A percentile compares a stretch with the other conserved stretches of the same genome.
phyloP scores from a whole-genome alignment of 2,329 filamentous ascomycete genomes.

The Colletotrichum theobromicola region DNA sequence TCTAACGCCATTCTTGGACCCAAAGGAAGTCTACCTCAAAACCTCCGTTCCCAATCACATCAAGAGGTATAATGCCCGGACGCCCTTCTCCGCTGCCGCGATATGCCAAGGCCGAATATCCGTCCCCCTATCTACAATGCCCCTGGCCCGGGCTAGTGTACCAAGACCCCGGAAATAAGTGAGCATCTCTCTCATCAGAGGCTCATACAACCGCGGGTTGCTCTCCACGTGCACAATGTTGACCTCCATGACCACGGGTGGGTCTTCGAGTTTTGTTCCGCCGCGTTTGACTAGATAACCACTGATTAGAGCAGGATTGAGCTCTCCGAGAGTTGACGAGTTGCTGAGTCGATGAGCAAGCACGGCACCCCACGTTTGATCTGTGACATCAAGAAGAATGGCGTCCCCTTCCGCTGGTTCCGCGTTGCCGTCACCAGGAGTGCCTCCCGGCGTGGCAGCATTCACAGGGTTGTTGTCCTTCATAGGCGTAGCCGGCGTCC shows the following conservation, averaged over 20 bases:
- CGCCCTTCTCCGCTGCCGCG: slow-evolving; percentile 72
- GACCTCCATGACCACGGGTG: slow-evolving; percentile 66
- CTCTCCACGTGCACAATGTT: slow-evolving; percentile 66
- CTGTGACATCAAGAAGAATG: slow-evolving; percentile 72
- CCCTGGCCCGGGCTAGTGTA: slow-evolving; percentile 71
- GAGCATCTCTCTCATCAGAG: slow-evolving; percentile 73
- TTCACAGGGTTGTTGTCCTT: slow-evolving; percentile 36
- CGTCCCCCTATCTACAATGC: slow-evolving; percentile 61
- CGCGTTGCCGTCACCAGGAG: slow-evolving; percentile 45
- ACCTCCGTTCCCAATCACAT: slow-evolving; percentile 50
- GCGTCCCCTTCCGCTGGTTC: slow-evolving; percentile 64
- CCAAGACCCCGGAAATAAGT: slow-evolving; percentile 72
- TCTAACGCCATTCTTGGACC: neutral
- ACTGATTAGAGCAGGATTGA: slow-evolving; percentile 63
- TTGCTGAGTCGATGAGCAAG: slow-evolving; percentile 70
- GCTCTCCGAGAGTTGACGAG: slow-evolving; percentile 58
- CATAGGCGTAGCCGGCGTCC: slow-evolving; percentile 55
- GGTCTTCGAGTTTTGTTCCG: slow-evolving; percentile 59
- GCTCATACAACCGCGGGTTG: slow-evolving; percentile 62
- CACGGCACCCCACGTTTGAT: slow-evolving; percentile 79
- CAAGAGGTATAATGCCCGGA: slow-evolving; percentile 67
- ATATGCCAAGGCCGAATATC: slow-evolving; percentile 81
- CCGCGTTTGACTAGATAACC: slow-evolving; percentile 71
- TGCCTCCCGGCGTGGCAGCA: slow-evolving; percentile 50
- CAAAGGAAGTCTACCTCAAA: neutral